A percentile compares a stretch with the other conserved stretches of the same genome.
Conservation (phyloP, 2,329 filamentous ascomycete species). For the Aspergillus puulaauensis region DNA sequence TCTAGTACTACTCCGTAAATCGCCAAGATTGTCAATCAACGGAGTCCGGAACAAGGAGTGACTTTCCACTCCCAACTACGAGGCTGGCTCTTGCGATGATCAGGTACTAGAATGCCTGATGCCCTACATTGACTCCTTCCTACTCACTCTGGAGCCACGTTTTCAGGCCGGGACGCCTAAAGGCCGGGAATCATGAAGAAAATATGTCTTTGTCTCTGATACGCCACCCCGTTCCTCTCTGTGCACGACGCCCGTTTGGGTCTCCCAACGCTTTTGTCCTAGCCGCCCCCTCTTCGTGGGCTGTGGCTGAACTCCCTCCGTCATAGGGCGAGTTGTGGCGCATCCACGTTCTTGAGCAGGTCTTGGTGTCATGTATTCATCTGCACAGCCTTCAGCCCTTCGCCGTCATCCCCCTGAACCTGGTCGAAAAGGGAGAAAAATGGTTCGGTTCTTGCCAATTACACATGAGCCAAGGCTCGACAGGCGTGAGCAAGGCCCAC, state of each 20-base stretch:
- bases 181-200: background rate
- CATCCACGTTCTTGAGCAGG: background rate
- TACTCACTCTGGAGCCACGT: background rate
- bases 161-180: background rate
- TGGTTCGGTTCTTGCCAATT: slow-evolving; percentile 2
- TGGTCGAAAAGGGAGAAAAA: background rate
- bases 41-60: too few relatives aligned
- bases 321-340: background rate
- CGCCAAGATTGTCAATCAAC: background rate
- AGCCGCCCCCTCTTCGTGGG: background rate
- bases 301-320: background rate
- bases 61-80: too few relatives aligned
- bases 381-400: background rate
- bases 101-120: background rate
- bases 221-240: too few relatives aligned
- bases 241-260: too few relatives aligned
- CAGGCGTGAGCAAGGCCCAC: slow-evolving; percentile 11
- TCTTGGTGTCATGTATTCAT: background rate
- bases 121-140: background rate
- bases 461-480: slow-evolving; percentile 11
- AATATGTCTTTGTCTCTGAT: background rate
- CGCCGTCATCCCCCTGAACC: background rate
- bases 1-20: background rate
- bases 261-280: background rate
- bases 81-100: background rate